Evolutionary conservation across 495 filamentous ascomycete species (phyloP).

Genomic region (Corynascus novoguineensis): DNA sequence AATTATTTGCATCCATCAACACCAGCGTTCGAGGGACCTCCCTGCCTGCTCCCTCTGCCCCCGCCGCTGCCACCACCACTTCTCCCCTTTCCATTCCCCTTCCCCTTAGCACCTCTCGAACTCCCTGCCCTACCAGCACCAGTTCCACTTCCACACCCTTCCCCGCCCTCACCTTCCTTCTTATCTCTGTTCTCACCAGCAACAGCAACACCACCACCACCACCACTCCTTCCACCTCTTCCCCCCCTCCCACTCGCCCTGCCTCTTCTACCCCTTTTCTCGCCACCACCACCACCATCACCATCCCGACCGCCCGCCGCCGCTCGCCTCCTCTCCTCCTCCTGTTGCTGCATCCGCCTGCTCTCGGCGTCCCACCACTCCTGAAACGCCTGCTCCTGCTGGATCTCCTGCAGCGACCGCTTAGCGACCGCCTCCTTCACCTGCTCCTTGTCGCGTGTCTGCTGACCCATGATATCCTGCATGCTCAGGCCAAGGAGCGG

Average conservation of each 20-base stretch:
- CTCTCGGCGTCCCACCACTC: conserved; percentile 98
- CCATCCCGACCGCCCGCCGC: too few species aligned
- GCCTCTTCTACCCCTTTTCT: not conserved
- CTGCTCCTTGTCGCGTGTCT: conserved; percentile 76
- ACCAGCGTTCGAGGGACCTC: not conserved
- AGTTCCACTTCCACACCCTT: conserved; percentile 11
- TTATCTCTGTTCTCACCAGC: too few species aligned
- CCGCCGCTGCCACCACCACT: not conserved
- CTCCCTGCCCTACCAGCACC: not conserved
- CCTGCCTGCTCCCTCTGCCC: not conserved
- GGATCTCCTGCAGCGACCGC: conserved; percentile 84
- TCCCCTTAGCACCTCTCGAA: not conserved
- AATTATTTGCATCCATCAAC: not conserved
- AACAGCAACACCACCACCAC: conserved; percentile 8
- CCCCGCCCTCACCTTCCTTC: not conserved
- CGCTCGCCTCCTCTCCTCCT: conserved; percentile 46
- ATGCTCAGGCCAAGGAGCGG: conserved; percentile 64
- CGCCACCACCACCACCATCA: not conserved
- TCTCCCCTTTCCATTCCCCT: not conserved
- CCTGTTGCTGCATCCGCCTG: conserved; percentile 58
- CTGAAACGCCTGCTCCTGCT: conserved; percentile 92
- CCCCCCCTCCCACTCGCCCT: not conserved
- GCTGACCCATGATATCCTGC: conserved; percentile 82
- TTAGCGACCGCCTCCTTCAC: conserved; percentile 80
- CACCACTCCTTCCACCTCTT: not conserved